These are phyloP conservation scores for Cymbidium sinense DNA, from an alignment of 106 monocot species.

Conservation along the genomic window DNA sequence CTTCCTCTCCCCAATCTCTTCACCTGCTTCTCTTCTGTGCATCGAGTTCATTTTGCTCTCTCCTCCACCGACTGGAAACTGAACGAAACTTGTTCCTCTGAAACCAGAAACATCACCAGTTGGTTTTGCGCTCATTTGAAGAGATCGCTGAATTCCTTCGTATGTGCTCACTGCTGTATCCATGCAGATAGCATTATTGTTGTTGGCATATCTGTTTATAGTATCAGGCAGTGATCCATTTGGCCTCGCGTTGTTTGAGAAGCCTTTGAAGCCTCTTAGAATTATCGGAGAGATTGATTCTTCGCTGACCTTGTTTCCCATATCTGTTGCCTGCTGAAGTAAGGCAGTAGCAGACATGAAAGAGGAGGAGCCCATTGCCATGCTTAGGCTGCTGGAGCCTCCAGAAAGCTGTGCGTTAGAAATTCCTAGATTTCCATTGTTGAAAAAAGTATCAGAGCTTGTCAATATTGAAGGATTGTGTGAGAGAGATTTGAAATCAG, in stretches of 20 bases:
- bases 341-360: conserved; percentile 33
- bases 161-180: not conserved
- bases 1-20: not conserved
- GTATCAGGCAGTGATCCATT: not conserved
- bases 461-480: not conserved
- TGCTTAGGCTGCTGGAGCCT: not conserved
- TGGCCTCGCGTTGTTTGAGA: not conserved
- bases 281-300: not conserved
- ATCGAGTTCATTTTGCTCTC: no score
- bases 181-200: not conserved
- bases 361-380: not conserved
- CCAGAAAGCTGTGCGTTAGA: not conserved
- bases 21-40: not conserved
- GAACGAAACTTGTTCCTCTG: not conserved
- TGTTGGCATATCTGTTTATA: not conserved
- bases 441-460: not conserved
- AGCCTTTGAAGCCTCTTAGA: not conserved
- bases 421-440: not conserved
- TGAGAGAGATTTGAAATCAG: not conserved
- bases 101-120: not conserved
- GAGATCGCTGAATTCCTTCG: not conserved
- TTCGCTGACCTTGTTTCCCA: conserved; percentile 14
- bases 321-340: conserved; percentile 28
- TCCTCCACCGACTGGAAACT: no score
- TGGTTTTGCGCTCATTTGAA: not conserved